Evolutionary conservation across 1,284 basidiomycete genomes (phyloP).

Genomic region (Rugosomyces carneus): DNA sequence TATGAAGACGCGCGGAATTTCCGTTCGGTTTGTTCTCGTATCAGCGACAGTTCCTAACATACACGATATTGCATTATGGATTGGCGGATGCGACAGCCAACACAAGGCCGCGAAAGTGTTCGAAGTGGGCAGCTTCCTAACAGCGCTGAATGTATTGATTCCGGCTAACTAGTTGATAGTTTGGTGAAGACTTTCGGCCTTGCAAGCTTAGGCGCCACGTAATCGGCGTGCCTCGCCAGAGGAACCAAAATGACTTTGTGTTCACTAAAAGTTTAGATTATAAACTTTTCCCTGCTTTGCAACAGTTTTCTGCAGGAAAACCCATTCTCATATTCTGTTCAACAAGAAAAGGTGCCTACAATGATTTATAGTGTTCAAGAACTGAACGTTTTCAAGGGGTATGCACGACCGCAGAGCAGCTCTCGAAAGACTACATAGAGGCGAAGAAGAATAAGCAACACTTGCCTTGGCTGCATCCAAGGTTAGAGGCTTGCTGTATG

Average conservation of each 20-base stretch:
- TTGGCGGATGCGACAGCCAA: slow-evolving; percentile 43
- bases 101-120: slow-evolving; percentile 60
- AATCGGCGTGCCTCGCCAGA: slow-evolving; percentile 52
- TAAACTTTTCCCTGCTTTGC: slow-evolving; percentile 66
- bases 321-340: slow-evolving; percentile 84
- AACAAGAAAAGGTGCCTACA: slow-evolving; percentile 67
- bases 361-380: not conserved
- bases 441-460: slow-evolving; percentile 41
- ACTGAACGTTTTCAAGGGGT: slow-evolving; percentile 41
- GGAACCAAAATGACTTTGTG: slow-evolving; percentile 72
- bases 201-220: slow-evolving; percentile 75
- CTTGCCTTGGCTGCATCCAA: slow-evolving; percentile 62
- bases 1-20: slow-evolving; percentile 75
- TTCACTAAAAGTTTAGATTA: slow-evolving; percentile 73
- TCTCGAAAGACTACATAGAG: slow-evolving; percentile 67
- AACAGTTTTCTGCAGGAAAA: slow-evolving; percentile 66
- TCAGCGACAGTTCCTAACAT: slow-evolving; percentile 96
- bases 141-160: not conserved
- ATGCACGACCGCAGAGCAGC: slow-evolving; percentile 63
- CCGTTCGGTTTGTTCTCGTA: slow-evolving; percentile 80
- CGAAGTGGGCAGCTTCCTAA: slow-evolving; percentile 41
- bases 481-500: slow-evolving; percentile 29
- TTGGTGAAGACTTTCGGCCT: slow-evolving; percentile 87
- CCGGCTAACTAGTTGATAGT: slow-evolving; percentile 42
- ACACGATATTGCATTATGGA: slow-evolving; percentile 85